phyloP scores from a whole-genome alignment of 352 stramenopile genomes.

The Phytopythium litorale region DNA sequence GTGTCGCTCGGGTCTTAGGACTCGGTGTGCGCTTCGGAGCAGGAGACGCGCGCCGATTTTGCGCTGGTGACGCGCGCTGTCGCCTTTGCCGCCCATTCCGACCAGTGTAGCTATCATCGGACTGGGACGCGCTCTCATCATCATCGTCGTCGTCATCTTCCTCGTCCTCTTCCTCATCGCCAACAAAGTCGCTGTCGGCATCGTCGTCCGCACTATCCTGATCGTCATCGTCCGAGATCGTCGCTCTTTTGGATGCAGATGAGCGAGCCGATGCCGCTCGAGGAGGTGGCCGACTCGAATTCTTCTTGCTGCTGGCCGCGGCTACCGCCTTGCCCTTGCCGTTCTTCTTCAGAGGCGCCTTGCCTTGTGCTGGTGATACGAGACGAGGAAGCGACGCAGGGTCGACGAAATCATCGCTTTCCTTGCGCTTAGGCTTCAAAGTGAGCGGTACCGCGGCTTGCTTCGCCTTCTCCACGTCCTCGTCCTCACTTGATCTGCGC shows the following conservation, averaged over 20 bases:
- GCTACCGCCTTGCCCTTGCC: neutral
- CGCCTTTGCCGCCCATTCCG: conserved; percentile 9
- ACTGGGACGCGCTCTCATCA: conserved; percentile 19
- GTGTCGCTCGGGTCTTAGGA: neutral
- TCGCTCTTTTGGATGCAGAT: neutral
- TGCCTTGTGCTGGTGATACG: conserved; percentile 16
- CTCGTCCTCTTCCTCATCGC: conserved; percentile 16
- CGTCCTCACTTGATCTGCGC: too few species aligned
- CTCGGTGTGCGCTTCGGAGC: neutral
- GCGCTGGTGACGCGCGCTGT: conserved; percentile 9
- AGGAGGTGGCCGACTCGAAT: neutral
- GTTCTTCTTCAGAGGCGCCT: conserved; percentile 27
- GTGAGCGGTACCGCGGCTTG: neutral
- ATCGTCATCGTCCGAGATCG: conserved; percentile 12
- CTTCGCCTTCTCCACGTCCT: neutral
- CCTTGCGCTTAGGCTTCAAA: neutral
- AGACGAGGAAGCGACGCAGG: conserved; percentile 7
- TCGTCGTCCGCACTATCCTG: conserved; percentile 26
- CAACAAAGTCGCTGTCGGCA: conserved; percentile 45
- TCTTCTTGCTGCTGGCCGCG: neutral
- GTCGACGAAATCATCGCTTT: conserved; percentile 18
- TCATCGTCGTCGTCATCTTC: conserved; percentile 27
- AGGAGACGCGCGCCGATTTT: conserved; percentile 5
- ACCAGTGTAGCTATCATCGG: conserved; percentile 5
- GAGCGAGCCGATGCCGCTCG: neutral